Conservation (phyloP, 2,329 filamentous ascomycete species). For the Fusarium agapanthi region DNA sequence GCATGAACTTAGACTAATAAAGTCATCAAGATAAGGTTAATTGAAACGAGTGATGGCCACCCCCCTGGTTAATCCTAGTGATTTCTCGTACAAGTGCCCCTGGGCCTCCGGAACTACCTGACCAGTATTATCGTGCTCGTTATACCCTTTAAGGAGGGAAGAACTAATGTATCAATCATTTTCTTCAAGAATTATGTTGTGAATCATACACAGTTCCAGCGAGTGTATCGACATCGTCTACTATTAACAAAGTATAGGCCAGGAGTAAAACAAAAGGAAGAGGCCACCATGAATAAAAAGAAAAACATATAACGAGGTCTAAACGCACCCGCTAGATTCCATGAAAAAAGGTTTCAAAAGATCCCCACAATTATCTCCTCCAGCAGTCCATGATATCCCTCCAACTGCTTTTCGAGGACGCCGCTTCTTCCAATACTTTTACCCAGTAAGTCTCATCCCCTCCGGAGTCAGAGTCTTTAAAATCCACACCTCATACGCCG, state of each 20-base stretch:
- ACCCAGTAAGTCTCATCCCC: constrained; percentile 37
- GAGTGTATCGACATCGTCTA: constrained; percentile 38
- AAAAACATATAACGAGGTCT: constrained; percentile 31
- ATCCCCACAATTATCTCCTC: constrained; percentile 32
- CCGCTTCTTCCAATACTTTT: constrained; percentile 19
- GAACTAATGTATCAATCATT: neutral
- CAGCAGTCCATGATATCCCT: constrained; percentile 6
- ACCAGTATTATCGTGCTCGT: neutral
- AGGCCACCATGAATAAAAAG: constrained; percentile 4
- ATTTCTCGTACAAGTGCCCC: neutral
- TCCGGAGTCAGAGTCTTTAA: constrained; percentile 32
- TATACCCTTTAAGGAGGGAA: neutral
- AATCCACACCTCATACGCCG: constrained; percentile 41
- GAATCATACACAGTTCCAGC: constrained; percentile 33
- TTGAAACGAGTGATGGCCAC: neutral
- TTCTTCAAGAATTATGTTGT: neutral
- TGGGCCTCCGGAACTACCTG: too few relatives aligned
- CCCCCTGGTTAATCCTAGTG: neutral
- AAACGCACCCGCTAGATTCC: constrained; percentile 37
- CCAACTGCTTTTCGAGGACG: constrained; percentile 1
- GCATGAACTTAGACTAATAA: neutral
- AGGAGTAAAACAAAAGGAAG: constrained; percentile 5
- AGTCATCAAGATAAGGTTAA: neutral
- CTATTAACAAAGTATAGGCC: constrained; percentile 42
- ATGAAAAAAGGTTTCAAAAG: constrained; percentile 11